Evolutionary conservation across 805 yeast species (phyloP).

Genomic region (Metschnikowia dekortorum): DNA sequence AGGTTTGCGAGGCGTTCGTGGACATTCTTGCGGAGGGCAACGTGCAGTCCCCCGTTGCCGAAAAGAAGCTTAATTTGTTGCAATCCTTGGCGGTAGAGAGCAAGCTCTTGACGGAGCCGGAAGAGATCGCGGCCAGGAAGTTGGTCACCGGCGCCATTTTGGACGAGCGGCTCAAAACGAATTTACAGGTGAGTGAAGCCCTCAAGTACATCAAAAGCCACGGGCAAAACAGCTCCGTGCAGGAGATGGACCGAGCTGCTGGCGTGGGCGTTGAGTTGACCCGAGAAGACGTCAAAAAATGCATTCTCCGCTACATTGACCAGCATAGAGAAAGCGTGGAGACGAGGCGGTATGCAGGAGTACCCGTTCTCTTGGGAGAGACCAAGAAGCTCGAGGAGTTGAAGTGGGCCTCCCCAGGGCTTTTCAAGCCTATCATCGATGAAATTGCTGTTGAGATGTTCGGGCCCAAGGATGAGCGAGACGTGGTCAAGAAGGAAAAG

Average conservation of each 20-base stretch:
- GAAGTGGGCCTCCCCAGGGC: constrained; percentile 89
- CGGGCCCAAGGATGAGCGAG: constrained; percentile 97
- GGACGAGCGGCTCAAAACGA: constrained; percentile 59
- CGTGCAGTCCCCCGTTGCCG: constrained; percentile 41
- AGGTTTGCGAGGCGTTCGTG: constrained; percentile 68
- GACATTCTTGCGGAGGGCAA: constrained; percentile 50
- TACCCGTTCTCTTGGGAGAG: constrained; percentile 73
- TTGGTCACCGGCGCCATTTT: constrained; percentile 58
- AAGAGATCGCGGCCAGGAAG: constrained; percentile 38
- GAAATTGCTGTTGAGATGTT: constrained; percentile 61
- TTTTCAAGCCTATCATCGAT: constrained; percentile 86
- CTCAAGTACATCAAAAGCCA: constrained; percentile 62
- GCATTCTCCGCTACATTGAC: constrained; percentile 57
- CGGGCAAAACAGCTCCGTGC: constrained; percentile 41
- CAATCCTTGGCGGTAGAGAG: constrained; percentile 74
- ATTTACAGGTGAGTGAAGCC: constrained; percentile 77
- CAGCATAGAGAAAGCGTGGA: constrained; percentile 55
- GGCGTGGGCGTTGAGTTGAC: constrained; percentile 81
- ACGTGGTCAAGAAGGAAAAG: constrained; percentile 72
- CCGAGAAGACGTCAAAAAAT: constrained; percentile 56
- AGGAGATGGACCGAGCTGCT: constrained; percentile 51
- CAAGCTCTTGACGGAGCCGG: constrained; percentile 41
- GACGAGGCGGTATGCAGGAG: constrained; percentile 71
- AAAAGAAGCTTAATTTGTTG: constrained; percentile 56
- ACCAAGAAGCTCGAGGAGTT: constrained; percentile 68